Evolutionary conservation across 306 rosid species (phyloP).

Genomic region (Adenanthera pavonina): DNA sequence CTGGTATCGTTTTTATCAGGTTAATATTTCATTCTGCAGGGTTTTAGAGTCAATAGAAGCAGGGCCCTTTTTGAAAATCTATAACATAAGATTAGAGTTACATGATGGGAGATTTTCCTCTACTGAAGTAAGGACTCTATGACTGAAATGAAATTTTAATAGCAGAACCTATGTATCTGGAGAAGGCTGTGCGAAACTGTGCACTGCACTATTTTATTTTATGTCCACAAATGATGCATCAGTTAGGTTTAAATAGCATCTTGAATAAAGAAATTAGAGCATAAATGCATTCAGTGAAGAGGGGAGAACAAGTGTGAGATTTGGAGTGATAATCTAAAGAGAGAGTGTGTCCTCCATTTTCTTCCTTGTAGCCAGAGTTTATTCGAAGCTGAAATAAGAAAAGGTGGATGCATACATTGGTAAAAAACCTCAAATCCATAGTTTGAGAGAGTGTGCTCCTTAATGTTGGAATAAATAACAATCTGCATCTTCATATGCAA

Average conservation of each 20-base stretch:
- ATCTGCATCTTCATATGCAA: constrained; percentile 7
- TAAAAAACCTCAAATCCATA: background rate
- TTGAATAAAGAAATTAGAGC: constrained; percentile 37
- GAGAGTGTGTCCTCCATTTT: constrained; percentile 90
- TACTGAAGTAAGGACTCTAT: background rate
- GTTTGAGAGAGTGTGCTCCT: background rate
- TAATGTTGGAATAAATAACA: background rate
- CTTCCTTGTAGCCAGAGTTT: constrained; percentile 92
- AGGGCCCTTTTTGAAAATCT: background rate
- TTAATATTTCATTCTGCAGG: constrained; percentile 1
- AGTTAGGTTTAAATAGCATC: constrained; percentile 1
- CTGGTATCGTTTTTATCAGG: background rate
- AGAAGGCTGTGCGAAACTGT: constrained; percentile 2
- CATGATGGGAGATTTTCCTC: constrained; percentile 8
- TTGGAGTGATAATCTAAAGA: constrained; percentile 74
- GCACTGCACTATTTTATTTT: constrained; percentile 13
- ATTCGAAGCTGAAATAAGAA: constrained; percentile 66
- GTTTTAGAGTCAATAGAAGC: constrained; percentile 15
- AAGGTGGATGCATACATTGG: constrained; percentile 12
- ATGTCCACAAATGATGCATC: background rate
- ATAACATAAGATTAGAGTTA: background rate
- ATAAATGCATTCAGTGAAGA: constrained; percentile 69
- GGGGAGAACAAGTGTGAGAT: constrained; percentile 76
- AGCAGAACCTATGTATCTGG: background rate
- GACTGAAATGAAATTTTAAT: constrained; percentile 13